Base-by-base conservation (phyloP, 495 filamentous ascomycete genomes). In the Geoglossum glabrum region DNA sequence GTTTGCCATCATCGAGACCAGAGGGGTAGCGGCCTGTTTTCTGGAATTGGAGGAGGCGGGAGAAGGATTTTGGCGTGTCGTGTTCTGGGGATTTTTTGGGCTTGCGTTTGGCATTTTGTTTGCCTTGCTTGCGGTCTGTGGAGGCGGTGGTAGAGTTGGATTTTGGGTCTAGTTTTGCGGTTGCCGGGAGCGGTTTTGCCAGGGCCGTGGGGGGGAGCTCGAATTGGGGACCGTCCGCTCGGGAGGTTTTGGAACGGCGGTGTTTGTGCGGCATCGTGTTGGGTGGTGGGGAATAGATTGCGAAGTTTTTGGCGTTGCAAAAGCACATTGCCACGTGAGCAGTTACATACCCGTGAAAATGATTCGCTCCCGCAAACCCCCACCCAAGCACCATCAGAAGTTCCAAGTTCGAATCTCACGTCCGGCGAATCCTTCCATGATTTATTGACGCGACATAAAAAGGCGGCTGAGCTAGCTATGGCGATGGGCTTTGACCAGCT, bases 401-500 rank as follows among this genome's bases (percentile, higher is more conserved):
- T 8, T 23, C 46, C 46, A 28, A 25, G 46, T 50, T 50, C 46
- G 46, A 50, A 50, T 23, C 46, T 25, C 46, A 25, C 21, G 7
- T 2, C 4, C 7, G 46, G 26, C 46, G 46, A 50, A 50, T 50
- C 3, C 21, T 28, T 25, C 21, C 46, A 50, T 50, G 46, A 50
- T 50, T 50, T 50, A 25, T 28, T 50, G 26, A 47, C 46, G 26
- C 46, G 7, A 50, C 8, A 28, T 1, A 21, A 8, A 50, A 7
- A 50, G n/a, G 21, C 26, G 21, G 15, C n/a, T 25, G 1, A 25
- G 17, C 17, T 21, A 17, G 36, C 13, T 15, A 89, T 90, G 86
- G 78, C 72, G 56, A 72, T 68, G 54, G 77, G 78, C 59, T 69
- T 86, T 56, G 83, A 87, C 67, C 79, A 79, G 58, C 69, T 92